Evolutionary conservation across 2,329 filamentous ascomycete genomes (phyloP).

Genomic region (Pseudogymnoascus sp.): DNA sequence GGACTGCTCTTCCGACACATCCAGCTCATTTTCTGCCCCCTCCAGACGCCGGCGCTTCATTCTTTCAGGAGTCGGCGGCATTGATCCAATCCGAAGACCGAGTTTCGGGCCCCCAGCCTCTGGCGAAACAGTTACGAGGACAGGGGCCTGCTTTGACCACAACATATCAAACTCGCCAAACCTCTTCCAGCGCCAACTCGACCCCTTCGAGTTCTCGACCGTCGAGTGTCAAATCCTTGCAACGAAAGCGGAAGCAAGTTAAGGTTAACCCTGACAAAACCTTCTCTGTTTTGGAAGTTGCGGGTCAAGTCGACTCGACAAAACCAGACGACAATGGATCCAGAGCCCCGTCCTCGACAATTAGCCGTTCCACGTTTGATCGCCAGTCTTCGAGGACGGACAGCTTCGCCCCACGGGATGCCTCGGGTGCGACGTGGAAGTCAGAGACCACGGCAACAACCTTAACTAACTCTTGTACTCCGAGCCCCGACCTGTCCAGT

Average conservation of each 20-base stretch:
- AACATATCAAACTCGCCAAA: background rate
- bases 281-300: slow-evolving; percentile 12
- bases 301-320: background rate
- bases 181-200: background rate
- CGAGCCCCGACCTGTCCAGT: slow-evolving; percentile 20
- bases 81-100: slow-evolving; percentile 9
- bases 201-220: slow-evolving; percentile 5
- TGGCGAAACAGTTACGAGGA: background rate
- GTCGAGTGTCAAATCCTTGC: slow-evolving; percentile 4
- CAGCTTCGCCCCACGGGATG: slow-evolving; percentile 17
- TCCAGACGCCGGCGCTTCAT: slow-evolving; percentile 22
- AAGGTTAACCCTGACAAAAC: slow-evolving; percentile 13
- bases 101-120: slow-evolving; percentile 6
- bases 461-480: slow-evolving; percentile 8
- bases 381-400: slow-evolving; percentile 21
- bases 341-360: background rate
- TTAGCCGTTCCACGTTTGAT: slow-evolving; percentile 14
- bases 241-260: slow-evolving; percentile 13
- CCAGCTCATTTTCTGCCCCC: slow-evolving; percentile 24
- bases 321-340: slow-evolving; percentile 7
- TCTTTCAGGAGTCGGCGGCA: slow-evolving; percentile 12
- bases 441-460: slow-evolving; percentile 15
- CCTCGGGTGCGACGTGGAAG: slow-evolving; percentile 20
- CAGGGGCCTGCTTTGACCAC: background rate
- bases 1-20: slow-evolving; percentile 27